Evolutionary conservation across 108 stramenopile genomes (phyloP), one percentile per base, ranked within the genome.

Genomic region (Licmophora abbreviata): DNA sequence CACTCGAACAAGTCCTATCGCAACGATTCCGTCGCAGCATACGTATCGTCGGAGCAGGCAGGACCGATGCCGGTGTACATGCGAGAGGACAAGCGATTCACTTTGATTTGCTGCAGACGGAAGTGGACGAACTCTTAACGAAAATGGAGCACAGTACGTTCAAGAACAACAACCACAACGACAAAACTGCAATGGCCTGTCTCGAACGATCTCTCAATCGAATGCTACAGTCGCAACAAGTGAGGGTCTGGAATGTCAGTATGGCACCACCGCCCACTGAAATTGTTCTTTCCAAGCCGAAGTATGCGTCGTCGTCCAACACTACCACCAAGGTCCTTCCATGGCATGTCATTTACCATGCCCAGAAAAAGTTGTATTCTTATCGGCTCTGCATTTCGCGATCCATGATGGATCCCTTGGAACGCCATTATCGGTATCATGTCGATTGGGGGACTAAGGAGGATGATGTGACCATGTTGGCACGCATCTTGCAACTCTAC

Each of bases 1-100:
- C 64, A 61, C 58, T 89, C 33, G 83, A 89, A 61, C 29, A 60
- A 12, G 81, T 69, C 2, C 53, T 89, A 34, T 47, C 47, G 4
- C 62, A 52, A 14, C 68, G 81, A 35, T 89, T 80, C 33, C 38
- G 67, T 33, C 69, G 81, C 4, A 38, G 54, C 8, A 63, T 90
- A n/a, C 63, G 69, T 32, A 74, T 90, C 8, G 71, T 82, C 6
- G 88, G 79, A 11, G 82, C 88, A 0, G 68, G 82, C n/a, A 63
- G 88, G 25, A 90, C 88, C 1, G 88, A 90, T 64, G 67, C 84
- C 1, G 84, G 84, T 9, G 88, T 90, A 1, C 84, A 86, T 66
- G 81, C 83, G 5, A 68, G 88, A 17, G 88, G 84, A 29, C 88
- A 90, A 63, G 88, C 88, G 0, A 58, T 86, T 56, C 88, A 90